Percentiles rank a stretch among this genome's conserved stretches.
phyloP scores from a whole-genome alignment of 306 rosid genomes.

The Astragalus glycyphyllos region DNA sequence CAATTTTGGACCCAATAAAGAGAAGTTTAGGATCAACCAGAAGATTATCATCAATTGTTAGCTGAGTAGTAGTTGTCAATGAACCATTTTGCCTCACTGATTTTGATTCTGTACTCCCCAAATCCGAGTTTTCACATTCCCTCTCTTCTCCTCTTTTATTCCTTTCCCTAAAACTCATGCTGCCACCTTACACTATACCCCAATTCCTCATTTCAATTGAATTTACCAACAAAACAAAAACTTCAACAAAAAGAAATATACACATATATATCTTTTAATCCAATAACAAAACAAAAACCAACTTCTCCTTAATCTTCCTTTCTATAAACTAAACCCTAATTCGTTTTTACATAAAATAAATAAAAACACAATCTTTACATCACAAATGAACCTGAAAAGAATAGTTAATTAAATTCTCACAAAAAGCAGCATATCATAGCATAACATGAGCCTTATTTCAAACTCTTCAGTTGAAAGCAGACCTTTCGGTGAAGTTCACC shows the following conservation, averaged over 20 bases:
- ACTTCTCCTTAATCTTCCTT: slow-evolving; percentile 36
- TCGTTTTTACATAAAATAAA: neutral
- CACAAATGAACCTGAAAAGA: slow-evolving; percentile 37
- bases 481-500: slow-evolving; percentile 52
- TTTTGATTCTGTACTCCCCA: slow-evolving; percentile 48
- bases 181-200: slow-evolving; percentile 71
- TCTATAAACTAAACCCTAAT: slow-evolving; percentile 41
- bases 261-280: too few species aligned
- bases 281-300: slow-evolving; percentile 38
- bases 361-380: slow-evolving; percentile 26
- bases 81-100: slow-evolving; percentile 62
- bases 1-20: slow-evolving; percentile 85
- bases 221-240: slow-evolving; percentile 25
- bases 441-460: slow-evolving; percentile 35
- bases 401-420: slow-evolving; percentile 27
- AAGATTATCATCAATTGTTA: slow-evolving; percentile 79
- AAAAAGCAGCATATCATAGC: slow-evolving; percentile 9
- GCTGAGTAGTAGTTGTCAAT: slow-evolving; percentile 46
- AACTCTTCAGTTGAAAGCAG: slow-evolving; percentile 63
- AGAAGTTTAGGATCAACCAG: slow-evolving; percentile 88
- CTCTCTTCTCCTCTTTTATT: slow-evolving; percentile 57
- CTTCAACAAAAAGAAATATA: too few species aligned
- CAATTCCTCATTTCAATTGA: slow-evolving; percentile 60
- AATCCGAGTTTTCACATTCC: slow-evolving; percentile 49
- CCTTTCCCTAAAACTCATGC: slow-evolving; percentile 75